Evolutionary conservation across 164 flowering plant genomes (phyloP), one percentile per base, ranked within the genome.

Genomic region (Berberis thunbergii): DNA sequence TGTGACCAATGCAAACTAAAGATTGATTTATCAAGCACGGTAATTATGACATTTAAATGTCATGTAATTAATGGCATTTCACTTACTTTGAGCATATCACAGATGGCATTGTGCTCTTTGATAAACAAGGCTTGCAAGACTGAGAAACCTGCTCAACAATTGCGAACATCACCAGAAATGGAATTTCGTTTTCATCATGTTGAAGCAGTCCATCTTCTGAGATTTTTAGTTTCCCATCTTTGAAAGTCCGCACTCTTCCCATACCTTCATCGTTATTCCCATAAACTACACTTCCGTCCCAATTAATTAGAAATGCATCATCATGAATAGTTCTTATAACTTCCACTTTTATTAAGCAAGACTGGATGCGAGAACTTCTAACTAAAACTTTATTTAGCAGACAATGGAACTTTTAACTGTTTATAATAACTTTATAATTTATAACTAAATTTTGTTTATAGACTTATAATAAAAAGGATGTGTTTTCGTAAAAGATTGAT

Each of bases 201-300:
- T 61, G 67, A 52, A 81, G 83, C 10, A 81, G 78, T 4, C 81
- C 83, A 48, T 81, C 76, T 49, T 61, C 63, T 26, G 77, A 69
- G 7, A 83, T 67, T 67, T 68, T 77, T 7, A 83, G 59, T 70
- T 81, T 83, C 45, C 87, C 85, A 72, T 79, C 82, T 67, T 78
- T 72, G 74, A 73, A 81, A 39, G 81, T 53, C 63, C 87, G 78
- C 46, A 83, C 78, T 72, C 70, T 78, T 57, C 59, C 48, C 81
- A 74, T 50, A 4, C 73, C 74, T 4, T 69, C 73, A 1, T 65
- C 48, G 54, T 79, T 71, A 43, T 66, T 81, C 49, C 87, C 85
- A 69, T 83, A 83, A 12, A 83, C 75, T 7, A 67, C 83, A 70
- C 87, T 81, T 39, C 82, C 85, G 59, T 83, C 87, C 87, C 87